These are phyloP conservation scores for Penicillium concentricum DNA, from an alignment of 2,329 filamentous ascomycete species.

Conservation along the genomic window DNA sequence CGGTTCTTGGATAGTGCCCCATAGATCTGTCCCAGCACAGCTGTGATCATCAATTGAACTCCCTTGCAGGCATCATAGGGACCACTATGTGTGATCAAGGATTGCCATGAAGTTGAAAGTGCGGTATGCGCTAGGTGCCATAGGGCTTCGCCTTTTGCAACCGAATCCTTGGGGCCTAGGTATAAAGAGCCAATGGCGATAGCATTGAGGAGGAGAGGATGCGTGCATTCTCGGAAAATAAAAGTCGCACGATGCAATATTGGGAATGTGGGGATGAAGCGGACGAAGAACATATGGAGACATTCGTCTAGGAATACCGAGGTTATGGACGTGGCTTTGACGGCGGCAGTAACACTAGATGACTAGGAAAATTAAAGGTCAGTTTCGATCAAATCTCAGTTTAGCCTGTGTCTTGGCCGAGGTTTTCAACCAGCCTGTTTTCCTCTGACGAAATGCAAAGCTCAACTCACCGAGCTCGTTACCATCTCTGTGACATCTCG, in stretches of 20 bases:
- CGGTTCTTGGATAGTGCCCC: constrained; percentile 46
- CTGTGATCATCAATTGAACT: constrained; percentile 46
- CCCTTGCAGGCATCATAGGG: constrained; percentile 46
- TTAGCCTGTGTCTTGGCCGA: too few relatives aligned
- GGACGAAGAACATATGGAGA: constrained; percentile 49
- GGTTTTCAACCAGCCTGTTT: not conserved
- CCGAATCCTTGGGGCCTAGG: constrained; percentile 44
- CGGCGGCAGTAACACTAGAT: constrained; percentile 45
- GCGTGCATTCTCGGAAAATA: constrained; percentile 46
- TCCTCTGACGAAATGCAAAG: not conserved
- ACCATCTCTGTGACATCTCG: constrained; percentile 48
- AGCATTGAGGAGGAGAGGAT: constrained; percentile 45
- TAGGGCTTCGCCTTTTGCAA: constrained; percentile 46
- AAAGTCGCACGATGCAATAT: constrained; percentile 48
- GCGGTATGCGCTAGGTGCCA: constrained; percentile 49
- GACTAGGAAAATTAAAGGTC: constrained; percentile 28
- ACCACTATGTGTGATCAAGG: constrained; percentile 44
- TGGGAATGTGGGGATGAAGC: constrained; percentile 49
- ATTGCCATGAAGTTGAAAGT: constrained; percentile 49
- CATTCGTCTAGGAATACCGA: constrained; percentile 49
- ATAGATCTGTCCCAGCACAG: constrained; percentile 46
- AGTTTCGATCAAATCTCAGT: not conserved
- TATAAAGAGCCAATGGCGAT: constrained; percentile 50
- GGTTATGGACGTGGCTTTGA: constrained; percentile 45
- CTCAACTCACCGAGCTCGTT: constrained; percentile 38